Base-by-base conservation (phyloP, 306 rosid species). In the Ochetophila trinervis region DNA sequence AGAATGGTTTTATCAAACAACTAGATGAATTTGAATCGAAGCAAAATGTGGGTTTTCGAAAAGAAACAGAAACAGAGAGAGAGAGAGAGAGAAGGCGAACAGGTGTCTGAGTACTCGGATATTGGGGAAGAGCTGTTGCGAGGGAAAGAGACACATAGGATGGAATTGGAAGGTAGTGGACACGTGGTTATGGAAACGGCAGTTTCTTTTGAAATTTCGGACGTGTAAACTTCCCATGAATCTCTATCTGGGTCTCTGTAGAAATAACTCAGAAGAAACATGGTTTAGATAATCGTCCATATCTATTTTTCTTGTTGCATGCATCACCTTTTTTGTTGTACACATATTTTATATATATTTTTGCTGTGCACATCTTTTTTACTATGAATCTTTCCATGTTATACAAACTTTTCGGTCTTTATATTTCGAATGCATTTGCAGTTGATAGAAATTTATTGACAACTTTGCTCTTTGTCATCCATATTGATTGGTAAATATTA, bases 71-170 rank as follows among this genome's bases (percentile, higher is more conserved):
- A 27, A 45, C 17, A 30, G 4, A 60, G 52, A 44, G 56, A 59
- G 22, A 53, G 44, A 45, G 54, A 62, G 22, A 62, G 27, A 21
- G 36, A 34, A 18, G 44, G 72, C 20, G 42, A 16, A 75, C 70
- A 73, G 72, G 70, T 76, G 78, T 72, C 67, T 59, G 63, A 64
- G 74, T 10, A 62, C 36, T 75, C 67, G 79, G 65, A 61, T 55
- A 62, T 64, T n/a, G 21, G 52, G 59, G 74, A n/a, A 51, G 66
- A 53, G 66, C 34, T 12, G 51, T 62, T 37, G 6, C 14, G 65
- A 66, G 62, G 59, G 57, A 69, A 18, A 53, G 66, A 73, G 66
- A 73, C 83, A 80, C 74, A 54, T 47, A 37, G 68, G 67, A 53
- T 57, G 60, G 24, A 6, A 45, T 1, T 9, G 56, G 30, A 71